Evolutionary conservation across 208 protist species (phyloP), one percentile per base, ranked within the genome.

Genomic region (Crithidia fasciculata): DNA sequence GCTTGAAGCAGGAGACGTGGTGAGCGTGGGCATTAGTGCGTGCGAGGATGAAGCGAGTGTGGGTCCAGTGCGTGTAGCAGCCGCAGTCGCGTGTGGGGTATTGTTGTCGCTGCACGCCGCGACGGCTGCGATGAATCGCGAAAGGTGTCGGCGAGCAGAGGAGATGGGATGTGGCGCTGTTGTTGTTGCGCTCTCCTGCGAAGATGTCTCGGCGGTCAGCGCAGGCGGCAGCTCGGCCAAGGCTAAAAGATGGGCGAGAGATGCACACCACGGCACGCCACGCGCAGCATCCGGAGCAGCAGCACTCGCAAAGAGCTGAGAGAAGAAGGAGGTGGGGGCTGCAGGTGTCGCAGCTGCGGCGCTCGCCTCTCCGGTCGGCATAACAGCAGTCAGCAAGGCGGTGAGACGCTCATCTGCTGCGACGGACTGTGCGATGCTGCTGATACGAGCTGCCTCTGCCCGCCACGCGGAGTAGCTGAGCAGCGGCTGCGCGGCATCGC

Each of bases 381-480:
- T 54, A 15, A 78, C 52, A 3, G 59, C 73, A 41, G 44, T 37
- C 7, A 72, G 15, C 12, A 68, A 44, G 15, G 56, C 5, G 3
- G 16, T 40, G 9, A 72, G 59, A 12, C 37, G 64, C 5, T 28
- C 66, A 40, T 78, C 73, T 0, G 54, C 54, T 0, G 49, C 8
- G 43, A 68, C 68, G 28, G 37, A 41, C 39, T 47, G 66, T 9
- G 67, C 60, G 13, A 73, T 41, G 3, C 45, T 59, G 6, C 47
- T 28, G 60, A 79, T 63, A 53, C 60, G 58, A 5, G 53, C 28
- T 2, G 43, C 44, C 60, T 79, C 74, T 44, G 16, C 18, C 15
- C 59, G 74, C 74, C 74, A 79, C 56, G 58, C 53, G 4, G 52
- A 47, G 67, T 79, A 73, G 39, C 60, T 73, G 44, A 72, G 43